A percentile compares a stretch with the other conserved stretches of the same genome.
Conservation (phyloP, 2,329 filamentous ascomycete species). For the Pseudogymnoascus sp. region DNA sequence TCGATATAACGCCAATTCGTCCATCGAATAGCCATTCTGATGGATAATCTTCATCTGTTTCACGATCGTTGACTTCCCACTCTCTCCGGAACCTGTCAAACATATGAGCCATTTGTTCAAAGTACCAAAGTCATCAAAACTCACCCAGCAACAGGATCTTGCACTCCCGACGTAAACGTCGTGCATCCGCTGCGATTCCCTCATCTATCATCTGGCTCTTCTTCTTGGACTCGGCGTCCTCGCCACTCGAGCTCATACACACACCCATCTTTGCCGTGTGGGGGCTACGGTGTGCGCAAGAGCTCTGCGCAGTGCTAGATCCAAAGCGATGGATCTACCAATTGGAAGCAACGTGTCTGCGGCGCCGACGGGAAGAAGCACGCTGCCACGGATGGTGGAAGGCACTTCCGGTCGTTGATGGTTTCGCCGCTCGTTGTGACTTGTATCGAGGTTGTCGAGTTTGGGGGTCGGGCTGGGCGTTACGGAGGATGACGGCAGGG, state of each 20-base stretch:
- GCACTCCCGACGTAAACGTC: conserved; percentile 90
- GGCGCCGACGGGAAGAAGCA: conserved; percentile 1
- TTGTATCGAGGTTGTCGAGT: not conserved
- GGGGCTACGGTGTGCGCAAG: conserved; percentile 4
- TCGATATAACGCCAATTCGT: conserved; percentile 89
- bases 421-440: not conserved
- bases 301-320: not conserved
- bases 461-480: not conserved
- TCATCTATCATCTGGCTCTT: conserved; percentile 93
- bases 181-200: conserved; percentile 88
- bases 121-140: conserved; percentile 28
- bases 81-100: conserved; percentile 80
- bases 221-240: conserved; percentile 90
- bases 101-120: conserved; percentile 11
- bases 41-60: conserved; percentile 99
- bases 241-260: conserved; percentile 78
- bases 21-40: conserved; percentile 90
- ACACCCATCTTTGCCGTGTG: conserved; percentile 63
- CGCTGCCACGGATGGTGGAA: conserved; percentile 5
- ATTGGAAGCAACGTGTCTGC: conserved; percentile 6
- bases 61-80: conserved; percentile 97
- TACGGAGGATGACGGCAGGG: conserved; percentile 8
- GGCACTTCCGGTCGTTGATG: conserved; percentile 7
- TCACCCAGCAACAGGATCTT: conserved; percentile 93
- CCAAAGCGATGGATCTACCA: conserved; percentile 8